A percentile compares a stretch with the other conserved stretches of the same genome.
Conservation (phyloP, 139 green algal genomes). For the Coccomyxa sp. region DNA sequence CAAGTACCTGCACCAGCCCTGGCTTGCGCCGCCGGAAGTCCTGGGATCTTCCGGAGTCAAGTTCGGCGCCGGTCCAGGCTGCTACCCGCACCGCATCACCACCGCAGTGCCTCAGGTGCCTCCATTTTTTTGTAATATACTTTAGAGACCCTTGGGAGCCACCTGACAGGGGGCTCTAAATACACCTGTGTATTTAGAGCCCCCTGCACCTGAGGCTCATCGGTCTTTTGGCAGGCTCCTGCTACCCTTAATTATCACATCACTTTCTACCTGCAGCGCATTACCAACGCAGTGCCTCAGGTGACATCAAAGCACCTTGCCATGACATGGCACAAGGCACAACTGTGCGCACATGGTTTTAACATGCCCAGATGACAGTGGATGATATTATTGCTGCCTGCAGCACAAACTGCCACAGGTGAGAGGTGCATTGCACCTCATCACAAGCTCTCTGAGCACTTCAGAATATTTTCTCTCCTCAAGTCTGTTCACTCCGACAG, state of each 20-base stretch:
- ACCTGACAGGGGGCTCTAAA: neutral
- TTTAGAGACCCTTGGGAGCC: neutral
- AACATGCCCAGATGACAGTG: too few species aligned
- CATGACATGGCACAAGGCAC: too few species aligned
- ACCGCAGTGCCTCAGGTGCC: constrained; percentile 9
- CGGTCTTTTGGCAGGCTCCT: neutral
- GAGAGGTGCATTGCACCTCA: too few species aligned
- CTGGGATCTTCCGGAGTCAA: constrained; percentile 34
- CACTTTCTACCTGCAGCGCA: too few species aligned
- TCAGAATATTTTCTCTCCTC: too few species aligned
- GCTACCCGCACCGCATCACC: constrained; percentile 38
- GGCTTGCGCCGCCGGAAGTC: constrained; percentile 34
- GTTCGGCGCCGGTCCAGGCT: constrained; percentile 13
- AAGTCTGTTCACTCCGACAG: too few species aligned
- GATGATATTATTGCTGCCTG: too few species aligned
- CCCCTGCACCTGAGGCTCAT: neutral
- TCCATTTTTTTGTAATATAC: neutral
- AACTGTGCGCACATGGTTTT: too few species aligned
- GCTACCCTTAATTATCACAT: neutral
- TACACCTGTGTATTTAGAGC: neutral
- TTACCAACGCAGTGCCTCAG: too few species aligned
- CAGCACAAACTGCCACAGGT: too few species aligned
- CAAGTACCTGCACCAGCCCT: constrained; percentile 47
- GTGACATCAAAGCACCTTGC: too few species aligned
- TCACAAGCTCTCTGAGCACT: too few species aligned